These are phyloP conservation scores for Xylaria polymorpha DNA, from an alignment of 2,329 filamentous ascomycete genomes.

Conservation along the genomic window DNA sequence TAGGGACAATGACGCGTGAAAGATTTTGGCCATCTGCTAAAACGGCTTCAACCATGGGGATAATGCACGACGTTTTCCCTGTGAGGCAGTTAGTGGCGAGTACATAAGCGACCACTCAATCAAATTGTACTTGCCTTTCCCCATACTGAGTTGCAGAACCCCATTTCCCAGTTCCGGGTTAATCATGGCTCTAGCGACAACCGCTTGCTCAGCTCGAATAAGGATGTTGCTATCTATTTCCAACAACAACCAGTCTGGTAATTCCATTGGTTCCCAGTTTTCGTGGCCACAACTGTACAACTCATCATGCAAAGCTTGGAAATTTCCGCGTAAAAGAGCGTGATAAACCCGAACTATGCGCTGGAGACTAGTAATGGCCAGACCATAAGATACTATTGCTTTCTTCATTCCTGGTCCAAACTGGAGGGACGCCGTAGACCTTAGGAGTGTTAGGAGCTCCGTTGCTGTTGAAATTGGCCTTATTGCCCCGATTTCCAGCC, in stretches of 20 bases:
- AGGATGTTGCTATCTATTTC: slow-evolving; percentile 74
- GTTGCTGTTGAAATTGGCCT: slow-evolving; percentile 59
- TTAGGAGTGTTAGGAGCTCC: slow-evolving; percentile 60
- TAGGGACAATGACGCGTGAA: slow-evolving; percentile 67
- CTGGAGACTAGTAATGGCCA: slow-evolving; percentile 59
- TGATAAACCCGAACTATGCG: slow-evolving; percentile 57
- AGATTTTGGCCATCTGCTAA: slow-evolving; percentile 61
- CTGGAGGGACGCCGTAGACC: slow-evolving; percentile 45
- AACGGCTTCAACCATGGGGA: slow-evolving; percentile 62
- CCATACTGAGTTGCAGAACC: slow-evolving; percentile 76
- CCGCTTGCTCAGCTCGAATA: slow-evolving; percentile 70
- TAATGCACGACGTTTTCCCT: slow-evolving; percentile 70
- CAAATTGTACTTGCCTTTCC: slow-evolving; percentile 53
- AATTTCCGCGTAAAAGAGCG: slow-evolving; percentile 42
- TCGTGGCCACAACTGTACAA: slow-evolving; percentile 61
- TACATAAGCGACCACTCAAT: background rate
- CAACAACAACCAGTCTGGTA: slow-evolving; percentile 73
- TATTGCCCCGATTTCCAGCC: slow-evolving; percentile 57
- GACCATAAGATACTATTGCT: slow-evolving; percentile 57
- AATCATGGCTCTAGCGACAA: slow-evolving; percentile 71
- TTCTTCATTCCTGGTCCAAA: slow-evolving; percentile 55
- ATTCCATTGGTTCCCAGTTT: slow-evolving; percentile 65
- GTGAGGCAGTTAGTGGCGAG: slow-evolving; percentile 20
- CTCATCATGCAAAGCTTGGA: slow-evolving; percentile 56
- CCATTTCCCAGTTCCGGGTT: slow-evolving; percentile 66